Evolutionary conservation across 495 filamentous ascomycete genomes (phyloP).

Genomic region (Penicillium macrosclerotiorum): DNA sequence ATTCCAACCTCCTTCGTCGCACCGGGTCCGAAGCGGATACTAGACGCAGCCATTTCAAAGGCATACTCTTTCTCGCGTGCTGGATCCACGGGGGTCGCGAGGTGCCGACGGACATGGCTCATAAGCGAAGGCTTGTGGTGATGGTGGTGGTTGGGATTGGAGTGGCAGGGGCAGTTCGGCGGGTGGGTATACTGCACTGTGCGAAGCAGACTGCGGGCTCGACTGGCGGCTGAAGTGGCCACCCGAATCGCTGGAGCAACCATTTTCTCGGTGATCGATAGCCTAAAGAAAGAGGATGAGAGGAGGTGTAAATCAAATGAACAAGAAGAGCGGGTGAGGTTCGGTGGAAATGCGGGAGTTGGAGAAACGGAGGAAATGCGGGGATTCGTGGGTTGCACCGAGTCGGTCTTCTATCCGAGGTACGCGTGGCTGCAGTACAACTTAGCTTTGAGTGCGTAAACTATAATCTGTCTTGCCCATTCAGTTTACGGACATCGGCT

Average conservation of each 20-base stretch:
- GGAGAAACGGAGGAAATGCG: slow-evolving; percentile 29
- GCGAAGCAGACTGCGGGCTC: slow-evolving; percentile 79
- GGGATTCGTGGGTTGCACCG: slow-evolving; percentile 16
- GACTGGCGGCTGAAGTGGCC: slow-evolving; percentile 64
- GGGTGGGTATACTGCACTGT: slow-evolving; percentile 90
- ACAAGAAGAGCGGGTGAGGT: slow-evolving; percentile 3
- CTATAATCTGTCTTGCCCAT: too few species aligned
- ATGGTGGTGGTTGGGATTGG: slow-evolving; percentile 74
- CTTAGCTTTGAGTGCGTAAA: too few species aligned
- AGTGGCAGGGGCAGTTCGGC: slow-evolving; percentile 88
- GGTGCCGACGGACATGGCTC: slow-evolving; percentile 54
- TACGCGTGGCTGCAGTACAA: too few species aligned
- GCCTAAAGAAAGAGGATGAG: slow-evolving; percentile 5
- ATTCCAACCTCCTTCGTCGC: slow-evolving; percentile 98
- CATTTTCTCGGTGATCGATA: slow-evolving; percentile 18
- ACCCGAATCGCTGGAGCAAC: slow-evolving; percentile 58
- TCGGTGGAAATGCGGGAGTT: slow-evolving; percentile 19
- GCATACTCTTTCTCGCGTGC: slow-evolving; percentile 89
- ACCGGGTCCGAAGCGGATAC: slow-evolving; percentile 89
- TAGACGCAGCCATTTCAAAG: slow-evolving; percentile 94
- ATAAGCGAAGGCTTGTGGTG: slow-evolving; percentile 55
- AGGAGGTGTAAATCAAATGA: slow-evolving; percentile 13
- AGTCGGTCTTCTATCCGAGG: slow-evolving; percentile 25
- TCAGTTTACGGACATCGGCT: too few species aligned
- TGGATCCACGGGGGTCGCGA: slow-evolving; percentile 71